phyloP scores from a whole-genome alignment of 805 yeast species.

The Clavispora vitiphila region DNA sequence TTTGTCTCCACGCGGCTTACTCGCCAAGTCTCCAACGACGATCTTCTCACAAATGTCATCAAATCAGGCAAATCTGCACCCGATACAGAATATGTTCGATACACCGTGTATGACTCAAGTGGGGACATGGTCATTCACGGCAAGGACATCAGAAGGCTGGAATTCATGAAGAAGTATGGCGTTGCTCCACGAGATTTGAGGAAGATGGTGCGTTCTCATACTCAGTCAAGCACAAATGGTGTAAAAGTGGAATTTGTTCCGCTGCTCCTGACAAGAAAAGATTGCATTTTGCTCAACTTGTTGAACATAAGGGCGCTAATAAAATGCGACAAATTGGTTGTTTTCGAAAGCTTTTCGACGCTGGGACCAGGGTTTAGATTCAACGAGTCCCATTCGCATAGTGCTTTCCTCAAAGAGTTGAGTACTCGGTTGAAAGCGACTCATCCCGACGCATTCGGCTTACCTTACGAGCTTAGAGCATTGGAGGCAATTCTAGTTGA shows the following conservation, averaged over 20 bases:
- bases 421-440: constrained; percentile 30
- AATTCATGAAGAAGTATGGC: constrained; percentile 41
- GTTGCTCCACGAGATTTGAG: constrained; percentile 57
- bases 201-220: constrained; percentile 36
- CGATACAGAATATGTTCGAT: constrained; percentile 36
- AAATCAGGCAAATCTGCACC: constrained; percentile 13
- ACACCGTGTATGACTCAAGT: constrained; percentile 44
- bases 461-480: constrained; percentile 90
- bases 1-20: not conserved
- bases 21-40: constrained; percentile 9
- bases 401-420: constrained; percentile 41
- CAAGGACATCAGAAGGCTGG: constrained; percentile 39
- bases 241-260: constrained; percentile 50
- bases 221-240: constrained; percentile 9
- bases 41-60: constrained; percentile 14
- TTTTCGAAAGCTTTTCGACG: constrained; percentile 31
- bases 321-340: constrained; percentile 46
- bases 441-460: constrained; percentile 21
- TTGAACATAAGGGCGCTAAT: constrained; percentile 49
- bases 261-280: constrained; percentile 43
- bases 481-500: constrained; percentile 80
- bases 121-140: constrained; percentile 45
- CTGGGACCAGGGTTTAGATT: constrained; percentile 31
- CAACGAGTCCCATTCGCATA: constrained; percentile 41
- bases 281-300: constrained; percentile 44